Evolutionary conservation across 805 yeast genomes (phyloP).

Genomic region (Clavispora santaluciae): DNA sequence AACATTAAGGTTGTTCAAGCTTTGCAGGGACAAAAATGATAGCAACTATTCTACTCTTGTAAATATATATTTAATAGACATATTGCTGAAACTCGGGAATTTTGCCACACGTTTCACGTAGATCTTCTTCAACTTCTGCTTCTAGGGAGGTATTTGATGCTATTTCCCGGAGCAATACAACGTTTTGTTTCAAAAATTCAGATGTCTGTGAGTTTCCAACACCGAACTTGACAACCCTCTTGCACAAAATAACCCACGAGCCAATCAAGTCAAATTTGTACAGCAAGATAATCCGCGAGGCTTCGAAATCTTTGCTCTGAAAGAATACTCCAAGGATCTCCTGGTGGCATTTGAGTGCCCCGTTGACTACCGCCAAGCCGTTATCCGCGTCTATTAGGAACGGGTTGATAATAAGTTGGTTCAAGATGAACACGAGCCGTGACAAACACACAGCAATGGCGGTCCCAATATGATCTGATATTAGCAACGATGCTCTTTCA

Average conservation of each 20-base stretch:
- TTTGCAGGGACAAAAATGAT: constrained; percentile 30
- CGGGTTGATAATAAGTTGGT: constrained; percentile 29
- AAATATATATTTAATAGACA: constrained; percentile 2
- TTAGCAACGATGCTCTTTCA: constrained; percentile 10
- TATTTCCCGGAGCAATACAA: constrained; percentile 1
- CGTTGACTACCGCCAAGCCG: constrained; percentile 12
- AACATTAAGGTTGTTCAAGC: constrained; percentile 76
- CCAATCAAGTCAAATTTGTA: constrained; percentile 34
- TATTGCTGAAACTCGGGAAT: constrained; percentile 6
- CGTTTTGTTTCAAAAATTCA: background rate
- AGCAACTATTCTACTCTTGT: constrained; percentile 1
- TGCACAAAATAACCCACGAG: constrained; percentile 27
- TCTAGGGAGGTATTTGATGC: background rate
- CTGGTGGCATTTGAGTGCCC: constrained; percentile 22
- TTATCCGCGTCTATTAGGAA: constrained; percentile 19
- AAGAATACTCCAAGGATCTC: constrained; percentile 13
- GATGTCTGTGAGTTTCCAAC: constrained; percentile 6
- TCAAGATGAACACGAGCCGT: constrained; percentile 24
- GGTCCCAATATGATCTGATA: constrained; percentile 7
- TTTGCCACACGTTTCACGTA: constrained; percentile 2
- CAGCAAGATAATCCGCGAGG: constrained; percentile 14
- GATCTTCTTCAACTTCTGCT: constrained; percentile 3
- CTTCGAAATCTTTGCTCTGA: constrained; percentile 14
- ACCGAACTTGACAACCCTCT: constrained; percentile 7
- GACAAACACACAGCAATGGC: constrained; percentile 22